These are phyloP conservation scores for Geosmithia putterillii DNA, from an alignment of 2,329 filamentous ascomycete genomes.

Conservation along the genomic window DNA sequence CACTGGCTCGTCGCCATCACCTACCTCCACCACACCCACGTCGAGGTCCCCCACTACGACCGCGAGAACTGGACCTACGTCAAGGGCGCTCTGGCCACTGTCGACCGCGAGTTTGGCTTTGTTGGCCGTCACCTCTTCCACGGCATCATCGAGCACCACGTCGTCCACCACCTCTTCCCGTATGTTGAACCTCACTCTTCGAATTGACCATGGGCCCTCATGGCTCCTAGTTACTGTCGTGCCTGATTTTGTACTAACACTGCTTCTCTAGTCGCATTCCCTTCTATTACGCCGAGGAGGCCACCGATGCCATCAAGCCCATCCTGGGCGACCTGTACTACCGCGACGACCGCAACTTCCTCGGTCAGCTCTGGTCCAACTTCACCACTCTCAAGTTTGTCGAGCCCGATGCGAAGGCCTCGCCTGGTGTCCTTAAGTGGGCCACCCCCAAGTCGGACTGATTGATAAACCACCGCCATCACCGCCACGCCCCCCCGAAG, in stretches of 20 bases:
- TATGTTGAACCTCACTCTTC: slow-evolving; percentile 8
- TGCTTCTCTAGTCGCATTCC: slow-evolving; percentile 13
- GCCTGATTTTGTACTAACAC: neutral
- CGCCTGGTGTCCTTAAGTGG: slow-evolving; percentile 1
- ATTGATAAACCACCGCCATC: neutral
- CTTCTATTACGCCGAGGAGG: slow-evolving; percentile 38
- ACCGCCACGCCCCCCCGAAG: neutral
- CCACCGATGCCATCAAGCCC: slow-evolving; percentile 58
- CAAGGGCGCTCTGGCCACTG: slow-evolving; percentile 46
- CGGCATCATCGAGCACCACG: slow-evolving; percentile 47
- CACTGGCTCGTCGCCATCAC: slow-evolving; percentile 66
- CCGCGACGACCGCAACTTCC: slow-evolving; percentile 7
- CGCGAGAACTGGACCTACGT: slow-evolving; percentile 40
- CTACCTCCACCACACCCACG: slow-evolving; percentile 62
- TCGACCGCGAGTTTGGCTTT: slow-evolving; percentile 52
- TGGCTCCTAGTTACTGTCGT: neutral
- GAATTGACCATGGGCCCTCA: too few species aligned
- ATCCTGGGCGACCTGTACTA: slow-evolving; percentile 92
- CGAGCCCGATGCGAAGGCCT: slow-evolving; percentile 1
- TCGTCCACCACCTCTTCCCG: slow-evolving; percentile 46
- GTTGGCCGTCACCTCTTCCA: slow-evolving; percentile 51
- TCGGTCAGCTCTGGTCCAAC: slow-evolving; percentile 5
- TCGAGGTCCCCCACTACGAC: slow-evolving; percentile 20
- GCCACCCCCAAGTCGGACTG: neutral
- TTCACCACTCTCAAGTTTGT: slow-evolving; percentile 5